phyloP scores from a whole-genome alignment of 2,329 filamentous ascomycete genomes.

The Cadophora malorum region DNA sequence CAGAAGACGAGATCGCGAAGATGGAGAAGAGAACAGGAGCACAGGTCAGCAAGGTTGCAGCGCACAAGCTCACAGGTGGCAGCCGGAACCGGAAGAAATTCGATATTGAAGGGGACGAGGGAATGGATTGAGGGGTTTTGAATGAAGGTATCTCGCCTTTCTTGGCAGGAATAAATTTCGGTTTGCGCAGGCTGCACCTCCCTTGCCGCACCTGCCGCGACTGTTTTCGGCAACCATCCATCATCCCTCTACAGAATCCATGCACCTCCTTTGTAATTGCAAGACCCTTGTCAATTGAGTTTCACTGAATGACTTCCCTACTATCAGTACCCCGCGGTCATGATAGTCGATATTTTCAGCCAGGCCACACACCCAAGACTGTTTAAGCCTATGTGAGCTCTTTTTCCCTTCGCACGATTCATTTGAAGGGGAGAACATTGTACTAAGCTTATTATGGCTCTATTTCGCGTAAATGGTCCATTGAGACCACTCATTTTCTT shows the following conservation, averaged over 20 bases:
- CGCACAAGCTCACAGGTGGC: conserved; percentile 84
- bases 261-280: conserved; percentile 19
- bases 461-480: conserved; percentile 5
- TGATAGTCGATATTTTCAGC: conserved; percentile 20
- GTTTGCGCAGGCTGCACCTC: conserved; percentile 9
- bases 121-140: conserved; percentile 19
- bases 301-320: conserved; percentile 13
- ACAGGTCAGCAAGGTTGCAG: conserved; percentile 87
- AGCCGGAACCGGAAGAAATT: conserved; percentile 88
- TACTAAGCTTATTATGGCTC: conserved; percentile 16
- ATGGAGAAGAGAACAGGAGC: conserved; percentile 96
- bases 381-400: conserved; percentile 17
- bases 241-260: conserved; percentile 20
- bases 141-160: conserved; percentile 21
- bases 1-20: conserved; percentile 94
- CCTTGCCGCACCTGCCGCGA: conserved; percentile 20
- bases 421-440: not conserved
- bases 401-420: conserved; percentile 5
- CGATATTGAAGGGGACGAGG: conserved; percentile 76
- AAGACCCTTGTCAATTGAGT: conserved; percentile 1
- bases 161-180: conserved; percentile 17
- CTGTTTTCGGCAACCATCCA: conserved; percentile 12
- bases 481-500: conserved; percentile 14
- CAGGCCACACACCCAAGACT: conserved; percentile 20
- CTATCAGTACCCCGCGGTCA: conserved; percentile 14